Conservation (phyloP, 495 filamentous ascomycete genomes). For the Barbatosphaeria neglecta region DNA sequence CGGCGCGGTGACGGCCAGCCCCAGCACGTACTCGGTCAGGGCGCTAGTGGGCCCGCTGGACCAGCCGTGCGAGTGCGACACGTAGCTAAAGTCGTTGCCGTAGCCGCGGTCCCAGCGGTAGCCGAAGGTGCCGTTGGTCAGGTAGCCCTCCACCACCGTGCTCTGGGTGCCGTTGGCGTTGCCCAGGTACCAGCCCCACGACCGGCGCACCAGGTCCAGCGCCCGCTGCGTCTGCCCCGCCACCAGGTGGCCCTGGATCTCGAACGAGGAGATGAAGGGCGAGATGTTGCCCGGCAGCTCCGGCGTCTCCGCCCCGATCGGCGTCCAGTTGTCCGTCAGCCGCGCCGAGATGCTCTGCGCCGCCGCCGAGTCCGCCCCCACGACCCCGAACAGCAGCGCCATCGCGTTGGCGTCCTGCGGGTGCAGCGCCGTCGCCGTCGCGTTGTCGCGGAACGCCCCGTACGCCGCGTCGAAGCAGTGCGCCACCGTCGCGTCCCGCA, state of each 20-base stretch:
- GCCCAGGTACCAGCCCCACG: constrained; percentile 54
- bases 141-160: constrained; percentile 54
- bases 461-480: constrained; percentile 39
- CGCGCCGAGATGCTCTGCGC: constrained; percentile 31
- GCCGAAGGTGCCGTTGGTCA: constrained; percentile 43
- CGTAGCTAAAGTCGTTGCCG: constrained; percentile 37
- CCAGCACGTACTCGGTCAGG: constrained; percentile 45
- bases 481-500: constrained; percentile 30
- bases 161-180: constrained; percentile 50
- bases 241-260: constrained; percentile 50
- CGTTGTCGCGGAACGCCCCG: constrained; percentile 48
- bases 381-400: constrained; percentile 28
- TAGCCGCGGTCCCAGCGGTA: constrained; percentile 46
- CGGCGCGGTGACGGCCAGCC: constrained; percentile 39
- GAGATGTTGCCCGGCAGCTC: constrained; percentile 50
- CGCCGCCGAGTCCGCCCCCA: constrained; percentile 10
- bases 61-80: constrained; percentile 52
- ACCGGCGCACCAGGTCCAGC: constrained; percentile 45
- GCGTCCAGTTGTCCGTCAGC: constrained; percentile 43
- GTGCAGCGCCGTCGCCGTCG: constrained; percentile 29
- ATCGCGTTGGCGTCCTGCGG: constrained; percentile 45
- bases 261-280: constrained; percentile 53
- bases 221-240: constrained; percentile 39
- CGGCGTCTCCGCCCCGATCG: constrained; percentile 45
- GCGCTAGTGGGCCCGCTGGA: constrained; percentile 46